Conservation (phyloP, 371 early-diverging fungal species). For the Chytridiales sp. region DNA sequence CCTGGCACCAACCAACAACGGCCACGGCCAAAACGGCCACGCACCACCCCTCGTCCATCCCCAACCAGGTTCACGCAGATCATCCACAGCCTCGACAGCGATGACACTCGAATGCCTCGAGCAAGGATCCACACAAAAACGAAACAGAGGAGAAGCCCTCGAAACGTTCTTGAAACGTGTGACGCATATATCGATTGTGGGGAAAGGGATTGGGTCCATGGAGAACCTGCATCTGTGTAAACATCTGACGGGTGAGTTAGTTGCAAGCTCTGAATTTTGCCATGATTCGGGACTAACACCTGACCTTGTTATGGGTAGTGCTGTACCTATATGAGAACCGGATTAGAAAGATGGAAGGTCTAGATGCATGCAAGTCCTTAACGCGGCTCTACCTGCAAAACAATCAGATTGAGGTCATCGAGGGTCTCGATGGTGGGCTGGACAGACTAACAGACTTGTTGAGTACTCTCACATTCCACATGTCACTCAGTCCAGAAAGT, state of each 20-base stretch:
- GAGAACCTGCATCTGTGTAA: conserved; percentile 33
- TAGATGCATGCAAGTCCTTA: conserved; percentile 30
- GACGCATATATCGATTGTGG: conserved; percentile 37
- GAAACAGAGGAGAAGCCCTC: conserved; percentile 20
- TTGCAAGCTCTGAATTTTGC: neutral
- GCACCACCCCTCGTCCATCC: too few species aligned
- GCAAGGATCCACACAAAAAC: conserved; percentile 38
- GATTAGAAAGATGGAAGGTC: conserved; percentile 32
- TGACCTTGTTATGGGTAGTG: conserved; percentile 10
- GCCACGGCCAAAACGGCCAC: too few species aligned
- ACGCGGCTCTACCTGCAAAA: conserved; percentile 44
- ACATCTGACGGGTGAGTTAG: conserved; percentile 33
- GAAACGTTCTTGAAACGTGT: conserved; percentile 33
- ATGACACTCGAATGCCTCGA: conserved; percentile 36
- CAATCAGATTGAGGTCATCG: conserved; percentile 36
- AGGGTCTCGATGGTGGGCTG: conserved; percentile 30
- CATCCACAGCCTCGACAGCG: too few species aligned
- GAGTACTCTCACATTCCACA: conserved; percentile 1
- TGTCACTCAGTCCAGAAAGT: neutral
- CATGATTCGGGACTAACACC: neutral
- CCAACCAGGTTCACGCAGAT: too few species aligned
- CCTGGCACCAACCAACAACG: too few species aligned
- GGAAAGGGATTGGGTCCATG: conserved; percentile 37
- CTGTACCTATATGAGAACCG: conserved; percentile 49
- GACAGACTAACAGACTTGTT: conserved; percentile 31